Conservation (phyloP, 306 rosid species). For the Malus sieversii region DNA sequence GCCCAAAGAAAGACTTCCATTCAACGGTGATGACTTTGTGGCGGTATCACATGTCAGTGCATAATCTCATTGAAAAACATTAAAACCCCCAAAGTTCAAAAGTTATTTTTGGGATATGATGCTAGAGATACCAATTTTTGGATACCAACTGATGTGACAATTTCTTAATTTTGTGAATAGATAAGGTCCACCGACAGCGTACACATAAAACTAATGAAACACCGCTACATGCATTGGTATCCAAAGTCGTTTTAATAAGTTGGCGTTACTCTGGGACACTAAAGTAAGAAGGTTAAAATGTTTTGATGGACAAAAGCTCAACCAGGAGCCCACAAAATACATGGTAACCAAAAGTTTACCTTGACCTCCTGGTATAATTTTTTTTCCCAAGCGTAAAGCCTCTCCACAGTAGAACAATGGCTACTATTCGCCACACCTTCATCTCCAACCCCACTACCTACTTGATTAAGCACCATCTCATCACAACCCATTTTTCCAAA, state of each 20-base stretch:
- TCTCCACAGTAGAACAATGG: constrained; percentile 80
- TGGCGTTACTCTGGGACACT: neutral
- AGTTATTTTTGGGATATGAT: neutral
- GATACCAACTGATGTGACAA: neutral
- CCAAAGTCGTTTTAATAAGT: neutral
- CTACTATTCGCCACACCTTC: constrained; percentile 38
- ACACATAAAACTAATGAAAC: neutral
- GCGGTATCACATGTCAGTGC: neutral
- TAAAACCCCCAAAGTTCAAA: neutral
- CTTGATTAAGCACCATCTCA: constrained; percentile 29
- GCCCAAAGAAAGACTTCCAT: neutral
- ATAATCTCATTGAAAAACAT: neutral
- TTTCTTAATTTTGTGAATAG: neutral
- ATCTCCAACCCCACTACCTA: constrained; percentile 22
- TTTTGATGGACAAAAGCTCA: neutral
- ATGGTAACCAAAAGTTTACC: constrained; percentile 33
- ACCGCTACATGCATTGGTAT: neutral
- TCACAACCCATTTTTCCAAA: constrained; percentile 42
- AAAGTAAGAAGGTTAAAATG: neutral
- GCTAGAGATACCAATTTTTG: neutral
- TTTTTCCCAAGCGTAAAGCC: constrained; percentile 92
- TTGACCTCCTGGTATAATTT: constrained; percentile 80
- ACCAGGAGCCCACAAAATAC: constrained; percentile 6
- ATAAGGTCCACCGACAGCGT: neutral
- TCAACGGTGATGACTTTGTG: neutral